These are phyloP conservation scores for Neopestalotiopsis sp. DNA, from an alignment of 2,329 filamentous ascomycete genomes.

Conservation along the genomic window DNA sequence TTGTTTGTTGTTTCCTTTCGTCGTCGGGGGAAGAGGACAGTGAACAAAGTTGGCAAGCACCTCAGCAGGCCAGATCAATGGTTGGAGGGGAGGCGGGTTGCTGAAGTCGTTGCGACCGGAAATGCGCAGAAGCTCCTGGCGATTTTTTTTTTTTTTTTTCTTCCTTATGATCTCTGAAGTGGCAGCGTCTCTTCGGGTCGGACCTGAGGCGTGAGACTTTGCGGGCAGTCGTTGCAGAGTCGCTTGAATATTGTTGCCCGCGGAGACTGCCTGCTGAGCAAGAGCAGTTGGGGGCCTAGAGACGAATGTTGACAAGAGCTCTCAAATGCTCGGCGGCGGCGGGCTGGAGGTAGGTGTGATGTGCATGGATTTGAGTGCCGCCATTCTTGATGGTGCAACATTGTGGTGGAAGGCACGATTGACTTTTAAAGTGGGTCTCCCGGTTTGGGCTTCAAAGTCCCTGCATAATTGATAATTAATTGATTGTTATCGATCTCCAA, in stretches of 20 bases:
- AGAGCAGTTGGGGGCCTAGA: not conserved
- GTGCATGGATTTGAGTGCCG: not conserved
- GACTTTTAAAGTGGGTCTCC: constrained; percentile 1
- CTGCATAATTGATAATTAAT: not conserved
- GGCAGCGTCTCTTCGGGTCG: not conserved
- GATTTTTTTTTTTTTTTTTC: not conserved
- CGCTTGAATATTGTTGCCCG: not conserved
- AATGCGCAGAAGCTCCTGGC: not conserved
- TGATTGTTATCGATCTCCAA: not conserved
- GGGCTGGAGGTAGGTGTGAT: not conserved
- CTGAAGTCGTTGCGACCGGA: not conserved
- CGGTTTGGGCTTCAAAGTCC: not conserved
- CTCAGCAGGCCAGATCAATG: not conserved
- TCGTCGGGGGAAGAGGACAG: not conserved
- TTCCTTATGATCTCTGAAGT: not conserved
- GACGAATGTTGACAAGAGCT: not conserved
- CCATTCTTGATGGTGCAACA: not conserved
- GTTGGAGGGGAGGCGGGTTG: not conserved
- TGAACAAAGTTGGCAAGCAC: not conserved
- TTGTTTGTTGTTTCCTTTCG: not conserved
- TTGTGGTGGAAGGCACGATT: not conserved
- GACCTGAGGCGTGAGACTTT: not conserved
- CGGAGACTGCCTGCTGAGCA: not conserved
- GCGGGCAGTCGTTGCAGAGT: not conserved
- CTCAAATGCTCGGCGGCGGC: not conserved